Base-by-base conservation (phyloP, 116 monocot species). In the Zostera marina region DNA sequence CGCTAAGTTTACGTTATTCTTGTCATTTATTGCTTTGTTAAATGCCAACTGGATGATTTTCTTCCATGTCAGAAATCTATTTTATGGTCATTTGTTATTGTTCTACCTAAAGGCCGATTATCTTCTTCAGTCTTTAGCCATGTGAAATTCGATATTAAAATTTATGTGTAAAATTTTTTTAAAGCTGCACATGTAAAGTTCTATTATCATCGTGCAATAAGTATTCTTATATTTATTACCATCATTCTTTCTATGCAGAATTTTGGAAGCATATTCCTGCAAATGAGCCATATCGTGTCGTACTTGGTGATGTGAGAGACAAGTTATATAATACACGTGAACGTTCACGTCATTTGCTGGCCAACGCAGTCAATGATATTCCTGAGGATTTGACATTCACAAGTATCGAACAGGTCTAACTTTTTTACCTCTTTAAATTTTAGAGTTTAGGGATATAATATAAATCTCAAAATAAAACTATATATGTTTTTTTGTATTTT, bases 211-310 rank as follows among this genome's bases (percentile, higher is more conserved):
- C 49, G 8, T 17, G 3, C 49, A 51, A 51, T 19, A 51, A 51
- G 8, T 15, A 17, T 15, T 48, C 48, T 19, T 15, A 20, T 3
- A 7, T 20, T 49, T 49, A n/a, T n/a, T n/a, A n/a, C n/a, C n/a
- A n/a, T 25, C 22, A 19, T 47, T 58, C 47, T 56, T 48, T 47
- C 5, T 22, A 52, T 73, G 60, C 70, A 94, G 94, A 94, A 53
- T 94, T 94, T 60, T 94, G 94, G 94, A 94, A 94, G 59, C 81
- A 85, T 66, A 72, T 94, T 63, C 94, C 94, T 53, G 64, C 82
- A 53, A 94, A 73, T 65, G 94, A 94, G 67, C 94, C 94, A 14
- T 88, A 94, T 62, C 84, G 94, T 66, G 93, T 94, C 20, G 69
- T 94, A 67, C 94, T 94, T 64, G 74, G 88, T 46, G 79, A 82